Conservation (phyloP, 2,329 filamentous ascomycete genomes). For the Penicillium sp. region DNA sequence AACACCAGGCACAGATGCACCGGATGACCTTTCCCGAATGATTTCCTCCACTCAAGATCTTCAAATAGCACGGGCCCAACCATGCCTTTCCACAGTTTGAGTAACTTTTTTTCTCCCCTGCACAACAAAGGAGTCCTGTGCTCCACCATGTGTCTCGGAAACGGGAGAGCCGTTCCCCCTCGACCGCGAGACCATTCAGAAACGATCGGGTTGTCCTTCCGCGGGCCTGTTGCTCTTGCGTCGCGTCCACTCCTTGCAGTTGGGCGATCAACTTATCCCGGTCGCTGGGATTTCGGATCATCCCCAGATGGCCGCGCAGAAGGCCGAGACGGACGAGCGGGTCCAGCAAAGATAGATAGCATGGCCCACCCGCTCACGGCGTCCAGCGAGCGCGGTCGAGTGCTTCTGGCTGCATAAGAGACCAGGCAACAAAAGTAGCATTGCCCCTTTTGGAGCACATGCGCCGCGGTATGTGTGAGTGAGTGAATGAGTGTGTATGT, state of each 20-base stretch:
- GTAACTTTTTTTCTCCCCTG: not conserved
- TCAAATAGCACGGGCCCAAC: no score
- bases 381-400: not conserved
- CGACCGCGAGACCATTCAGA: not conserved
- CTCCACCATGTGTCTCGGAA: conserved; percentile 11
- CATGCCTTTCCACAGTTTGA: not conserved
- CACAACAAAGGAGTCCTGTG: conserved; percentile 1
- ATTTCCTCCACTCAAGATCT: no score
- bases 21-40: no score
- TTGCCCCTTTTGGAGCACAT: no score
- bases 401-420: no score
- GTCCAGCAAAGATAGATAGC: conserved; percentile 3
- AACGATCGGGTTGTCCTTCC: conserved; percentile 8
- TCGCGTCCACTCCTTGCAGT: conserved; percentile 5
- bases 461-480: no score
- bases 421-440: no score
- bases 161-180: conserved; percentile 3
- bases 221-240: not conserved
- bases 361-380: conserved; percentile 6
- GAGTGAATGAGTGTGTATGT: no score
- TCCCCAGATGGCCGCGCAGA: conserved; percentile 9
- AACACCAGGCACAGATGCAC: no score
- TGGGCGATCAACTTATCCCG: conserved; percentile 1
- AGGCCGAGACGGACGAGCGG: conserved; percentile 5
- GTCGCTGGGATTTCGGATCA: conserved; percentile 5